These are phyloP conservation scores for Saccharum hybrid DNA, from an alignment of 202 grass and related monocot genomes.

Conservation along the genomic window DNA sequence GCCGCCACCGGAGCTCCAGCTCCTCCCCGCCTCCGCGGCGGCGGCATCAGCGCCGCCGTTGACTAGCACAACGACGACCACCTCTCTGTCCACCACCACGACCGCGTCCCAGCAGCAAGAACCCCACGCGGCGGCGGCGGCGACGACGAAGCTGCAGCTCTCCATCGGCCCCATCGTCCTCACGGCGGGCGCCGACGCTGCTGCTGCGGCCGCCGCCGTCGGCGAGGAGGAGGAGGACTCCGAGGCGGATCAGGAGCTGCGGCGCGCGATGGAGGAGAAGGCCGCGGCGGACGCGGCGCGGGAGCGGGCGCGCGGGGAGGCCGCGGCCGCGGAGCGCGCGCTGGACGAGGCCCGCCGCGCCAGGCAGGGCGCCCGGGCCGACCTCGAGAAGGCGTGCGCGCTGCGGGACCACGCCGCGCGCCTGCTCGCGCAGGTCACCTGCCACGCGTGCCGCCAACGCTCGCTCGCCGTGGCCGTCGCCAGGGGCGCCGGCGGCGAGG, in stretches of 20 bases:
- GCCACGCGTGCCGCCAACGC: constrained; percentile 73
- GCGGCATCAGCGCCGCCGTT: background rate
- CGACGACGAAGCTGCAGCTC: constrained; percentile 73
- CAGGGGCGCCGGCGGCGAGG: background rate
- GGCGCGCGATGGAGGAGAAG: constrained; percentile 64
- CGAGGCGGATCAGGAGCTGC: constrained; percentile 21
- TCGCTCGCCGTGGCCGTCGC: constrained; percentile 43
- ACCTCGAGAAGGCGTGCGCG: constrained; percentile 72
- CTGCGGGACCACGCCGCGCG: constrained; percentile 65
- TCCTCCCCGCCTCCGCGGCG: constrained; percentile 50
- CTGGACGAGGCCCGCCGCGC: constrained; percentile 72
- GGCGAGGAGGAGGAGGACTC: constrained; percentile 22
- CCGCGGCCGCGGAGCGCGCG: constrained; percentile 70
- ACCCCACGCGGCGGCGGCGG: constrained; percentile 26
- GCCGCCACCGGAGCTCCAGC: constrained; percentile 67
- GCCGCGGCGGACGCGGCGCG: constrained; percentile 57
- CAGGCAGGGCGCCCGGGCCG: constrained; percentile 60
- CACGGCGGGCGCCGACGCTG: background rate
- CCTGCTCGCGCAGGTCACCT: constrained; percentile 81
- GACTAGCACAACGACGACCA: constrained; percentile 1
- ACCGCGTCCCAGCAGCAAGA: background rate
- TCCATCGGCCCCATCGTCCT: constrained; percentile 52
- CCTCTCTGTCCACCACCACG: background rate
- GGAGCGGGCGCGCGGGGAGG: constrained; percentile 59
- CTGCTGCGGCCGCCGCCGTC: background rate